phyloP scores from a whole-genome alignment of 2,329 filamentous ascomycete genomes.

The Colletotrichum sp. region DNA sequence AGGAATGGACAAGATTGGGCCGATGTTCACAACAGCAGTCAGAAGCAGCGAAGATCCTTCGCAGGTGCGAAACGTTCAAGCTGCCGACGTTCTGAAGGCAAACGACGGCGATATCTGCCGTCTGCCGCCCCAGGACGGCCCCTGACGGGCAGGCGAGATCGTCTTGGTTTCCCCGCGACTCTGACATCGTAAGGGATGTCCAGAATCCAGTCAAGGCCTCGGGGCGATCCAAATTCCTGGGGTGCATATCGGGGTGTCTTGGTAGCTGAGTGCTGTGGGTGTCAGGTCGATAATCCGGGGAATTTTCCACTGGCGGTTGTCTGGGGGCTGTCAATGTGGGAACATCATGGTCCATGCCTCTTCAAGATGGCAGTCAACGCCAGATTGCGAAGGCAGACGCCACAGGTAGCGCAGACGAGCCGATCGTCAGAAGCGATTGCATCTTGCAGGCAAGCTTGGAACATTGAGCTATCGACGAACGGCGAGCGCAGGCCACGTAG shows the following conservation, averaged over 20 bases:
- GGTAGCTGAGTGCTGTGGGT: neutral
- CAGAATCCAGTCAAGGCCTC: neutral
- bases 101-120: neutral
- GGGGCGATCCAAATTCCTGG: slow-evolving; percentile 1
- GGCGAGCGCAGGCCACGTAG: neutral
- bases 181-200: neutral
- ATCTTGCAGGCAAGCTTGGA: neutral
- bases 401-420: neutral
- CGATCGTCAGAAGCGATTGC: slow-evolving; percentile 5
- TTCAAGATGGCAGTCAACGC: neutral
- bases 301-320: neutral
- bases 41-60: slow-evolving; percentile 6
- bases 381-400: neutral
- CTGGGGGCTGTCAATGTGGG: slow-evolving; percentile 1
- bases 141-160: neutral
- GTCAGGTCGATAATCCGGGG: neutral
- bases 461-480: neutral
- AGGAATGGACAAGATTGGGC: neutral
- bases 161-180: neutral
- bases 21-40: neutral
- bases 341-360: neutral
- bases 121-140: neutral
- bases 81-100: neutral
- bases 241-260: slow-evolving; percentile 4
- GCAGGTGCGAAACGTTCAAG: neutral